phyloP scores from a whole-genome alignment of 202 grass and related monocot species.

The Hordeum pubiflorum region DNA sequence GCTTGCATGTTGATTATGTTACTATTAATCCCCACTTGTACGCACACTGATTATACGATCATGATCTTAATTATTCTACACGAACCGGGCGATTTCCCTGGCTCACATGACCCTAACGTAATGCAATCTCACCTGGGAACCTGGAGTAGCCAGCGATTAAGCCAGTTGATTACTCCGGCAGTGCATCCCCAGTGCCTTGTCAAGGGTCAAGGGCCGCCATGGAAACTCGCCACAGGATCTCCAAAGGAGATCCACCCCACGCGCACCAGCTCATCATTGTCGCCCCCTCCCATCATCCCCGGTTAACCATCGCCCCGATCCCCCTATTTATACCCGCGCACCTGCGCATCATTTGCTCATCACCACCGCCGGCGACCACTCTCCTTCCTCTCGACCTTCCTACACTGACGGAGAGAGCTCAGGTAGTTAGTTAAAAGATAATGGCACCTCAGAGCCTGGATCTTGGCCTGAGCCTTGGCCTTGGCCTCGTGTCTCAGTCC shows the following conservation, averaged over 20 bases:
- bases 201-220: slow-evolving; percentile 38
- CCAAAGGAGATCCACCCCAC: slow-evolving; percentile 54
- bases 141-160: slow-evolving; percentile 26
- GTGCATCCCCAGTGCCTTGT: slow-evolving; percentile 9
- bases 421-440: neutral
- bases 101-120: neutral
- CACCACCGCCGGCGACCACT: slow-evolving; percentile 8
- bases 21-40: neutral
- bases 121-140: slow-evolving; percentile 38
- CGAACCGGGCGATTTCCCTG: neutral
- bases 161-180: neutral
- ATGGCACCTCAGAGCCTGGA: slow-evolving; percentile 50
- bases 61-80: neutral
- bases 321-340: slow-evolving; percentile 56
- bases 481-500: slow-evolving; percentile 13
- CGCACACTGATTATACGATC: neutral
- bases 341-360: slow-evolving; percentile 19
- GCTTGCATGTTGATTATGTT: neutral
- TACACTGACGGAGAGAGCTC: neutral
- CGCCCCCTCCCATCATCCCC: slow-evolving; percentile 33
- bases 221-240: slow-evolving; percentile 22
- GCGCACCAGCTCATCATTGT: slow-evolving; percentile 75
- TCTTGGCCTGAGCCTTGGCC: slow-evolving; percentile 63
- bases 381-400: neutral
- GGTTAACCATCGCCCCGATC: neutral